phyloP scores from a whole-genome alignment of 2,329 filamentous ascomycete genomes.

The Colletotrichum sublineola region DNA sequence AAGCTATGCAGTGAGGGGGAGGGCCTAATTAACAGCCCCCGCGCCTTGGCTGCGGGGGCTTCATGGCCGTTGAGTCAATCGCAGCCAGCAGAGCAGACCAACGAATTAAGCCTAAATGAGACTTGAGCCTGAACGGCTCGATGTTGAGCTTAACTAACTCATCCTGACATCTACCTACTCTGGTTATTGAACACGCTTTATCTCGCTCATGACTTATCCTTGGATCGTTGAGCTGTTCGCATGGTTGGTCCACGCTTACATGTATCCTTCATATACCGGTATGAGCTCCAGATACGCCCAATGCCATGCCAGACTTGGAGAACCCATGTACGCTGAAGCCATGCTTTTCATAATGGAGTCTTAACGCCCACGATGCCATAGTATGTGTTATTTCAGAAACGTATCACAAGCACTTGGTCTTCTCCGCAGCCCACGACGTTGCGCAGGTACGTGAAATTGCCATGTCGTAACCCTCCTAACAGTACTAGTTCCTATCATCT shows the following conservation, averaged over 20 bases:
- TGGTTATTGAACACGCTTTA: not conserved
- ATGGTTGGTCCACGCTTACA: slow-evolving; percentile 5
- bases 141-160: not conserved
- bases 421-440: not conserved
- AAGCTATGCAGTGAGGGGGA: slow-evolving; percentile 1
- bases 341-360: not conserved
- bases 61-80: not conserved
- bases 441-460: not conserved
- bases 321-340: not conserved
- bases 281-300: slow-evolving; percentile 7
- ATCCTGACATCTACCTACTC: not conserved
- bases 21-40: not conserved
- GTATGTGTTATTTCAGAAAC: not conserved
- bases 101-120: not conserved
- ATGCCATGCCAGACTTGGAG: not conserved
- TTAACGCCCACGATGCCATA: not conserved
- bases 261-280: slow-evolving; percentile 1
- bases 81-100: not conserved
- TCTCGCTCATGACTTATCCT: slow-evolving; percentile 2
- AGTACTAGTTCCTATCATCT: not conserved
- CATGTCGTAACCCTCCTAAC: too few species aligned
- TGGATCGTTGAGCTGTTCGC: slow-evolving; percentile 18
- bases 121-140: not conserved
- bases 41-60: slow-evolving; percentile 2
- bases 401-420: too few species aligned